Evolutionary conservation across 441 rosid species (phyloP), one percentile per base, ranked within the genome.

Genomic region (Capsella rubella): DNA sequence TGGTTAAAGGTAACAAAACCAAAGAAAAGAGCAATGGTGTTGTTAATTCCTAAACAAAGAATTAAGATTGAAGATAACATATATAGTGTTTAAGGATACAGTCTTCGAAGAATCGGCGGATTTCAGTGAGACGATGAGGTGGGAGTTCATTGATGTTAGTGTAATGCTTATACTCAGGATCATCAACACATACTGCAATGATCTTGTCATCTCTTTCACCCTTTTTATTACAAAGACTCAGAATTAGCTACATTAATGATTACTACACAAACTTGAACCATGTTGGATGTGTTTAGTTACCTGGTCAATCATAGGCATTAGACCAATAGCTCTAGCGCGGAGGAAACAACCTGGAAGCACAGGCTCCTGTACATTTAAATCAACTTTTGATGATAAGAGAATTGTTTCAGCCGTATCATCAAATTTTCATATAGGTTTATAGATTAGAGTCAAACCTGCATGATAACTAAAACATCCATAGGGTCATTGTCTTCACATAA

Each of bases 221-320:
- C 99, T 92, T 77, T 92, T 76, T 63, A 57, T 70, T 13, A 56
- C 18, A 15, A 42, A 42, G 4, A 42, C 46, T 14, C 46, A 66
- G 0, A 43, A 11, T 52, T 32, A 32, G 39, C 29, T 56, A 58
- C 18, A 14, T 70, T 61, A 37, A 1, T 21, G 25, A 21, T 35
- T 8, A 35, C 11, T 37, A 64, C 3, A 68, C 69, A 42, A 61
- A 18, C 8, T 34, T 40, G 5, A 40, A 9, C 1, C 18, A 45
- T 45, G 4, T 35, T 54, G 21, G 12, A 39, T 55, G 46, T 34
- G 25, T 21, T 21, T 21, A 21, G 25, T 67, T 49, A 78, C 97
- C 88, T 90, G 97, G 68, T 94, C 99, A 82, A 94, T 92, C 99
- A 94, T 94, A 35, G 99, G 99, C 99, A 94, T 94, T 42, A 94